Base-by-base conservation (phyloP, 108 stramenopile genomes). In the Cyclotella atomus region DNA sequence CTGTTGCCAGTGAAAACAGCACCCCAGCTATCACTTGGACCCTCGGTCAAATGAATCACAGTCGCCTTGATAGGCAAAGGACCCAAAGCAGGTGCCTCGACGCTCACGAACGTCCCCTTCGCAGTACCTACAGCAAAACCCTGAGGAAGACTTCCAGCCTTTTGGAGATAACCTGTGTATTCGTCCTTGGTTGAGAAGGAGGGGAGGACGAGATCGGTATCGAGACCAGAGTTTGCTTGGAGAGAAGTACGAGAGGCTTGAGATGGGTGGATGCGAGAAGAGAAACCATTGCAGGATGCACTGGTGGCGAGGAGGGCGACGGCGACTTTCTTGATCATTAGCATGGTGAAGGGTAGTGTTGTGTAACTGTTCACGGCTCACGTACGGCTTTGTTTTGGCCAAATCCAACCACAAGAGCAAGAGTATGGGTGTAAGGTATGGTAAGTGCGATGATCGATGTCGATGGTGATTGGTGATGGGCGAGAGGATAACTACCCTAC, bases 81-180 rank as follows among this genome's bases (percentile, higher is more conserved):
- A 35, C 94, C 94, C 72, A 95, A 73, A 10, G 87, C 73, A 10
- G 94, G 94, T 14, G 91, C 94, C 71, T 95, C 94, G 2, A 73
- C 80, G 28, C 88, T 84, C 30, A 95, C 81, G 82, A 95, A 95
- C 28, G 81, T 84, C 19, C 94, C 94, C 67, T 78, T 69, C 54
- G 91, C 89, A 3, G 87, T 91, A 29, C 94, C 94, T 16, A 86
- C 85, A 0, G 91, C 88, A 82, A 95, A 95, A 38, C 94, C 94
- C 21, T 78, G 72, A 28, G 94, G 94, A 5, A 95, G 73, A 30
- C 59, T 64, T 3, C 88, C 84, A 7, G 88, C 87, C 47, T 69
- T 68, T 55, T 82, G 52, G 70, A 94, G 59, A 66, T 88, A 94
- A 7, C 73, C 56, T 66, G 84, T 41, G 63, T 94, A 94, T 10